These are phyloP conservation scores for Colletotrichum horii DNA, from an alignment of 2,329 filamentous ascomycete genomes.

Conservation along the genomic window DNA sequence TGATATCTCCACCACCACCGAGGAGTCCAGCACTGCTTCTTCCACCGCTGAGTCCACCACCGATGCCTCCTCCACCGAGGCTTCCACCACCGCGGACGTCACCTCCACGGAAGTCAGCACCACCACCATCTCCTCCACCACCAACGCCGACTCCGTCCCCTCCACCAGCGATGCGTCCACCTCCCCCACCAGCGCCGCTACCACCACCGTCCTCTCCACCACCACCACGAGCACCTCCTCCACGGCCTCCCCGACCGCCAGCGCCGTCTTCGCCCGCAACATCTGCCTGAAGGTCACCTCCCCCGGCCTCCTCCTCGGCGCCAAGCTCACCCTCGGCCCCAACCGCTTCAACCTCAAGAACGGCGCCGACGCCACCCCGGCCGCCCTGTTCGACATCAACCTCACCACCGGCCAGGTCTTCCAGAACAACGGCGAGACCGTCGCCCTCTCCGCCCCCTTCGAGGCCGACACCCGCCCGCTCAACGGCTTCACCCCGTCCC, in stretches of 20 bases:
- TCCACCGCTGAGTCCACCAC: background rate
- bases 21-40: background rate
- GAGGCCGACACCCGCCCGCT: background rate
- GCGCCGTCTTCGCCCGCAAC: slow-evolving; percentile 2
- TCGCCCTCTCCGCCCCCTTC: slow-evolving; percentile 4
- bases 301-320: background rate
- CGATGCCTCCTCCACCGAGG: background rate
- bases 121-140: background rate
- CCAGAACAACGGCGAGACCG: background rate
- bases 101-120: background rate
- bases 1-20: background rate
- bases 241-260: background rate
- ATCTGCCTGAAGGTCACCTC: slow-evolving; percentile 9
- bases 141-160: background rate
- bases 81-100: background rate
- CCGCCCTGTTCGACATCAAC: slow-evolving; percentile 12
- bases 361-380: background rate
- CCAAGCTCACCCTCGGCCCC: background rate
- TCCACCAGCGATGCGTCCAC: too few species aligned
- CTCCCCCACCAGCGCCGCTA: background rate
- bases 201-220: background rate
- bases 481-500: background rate
- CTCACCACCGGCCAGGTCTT: slow-evolving; percentile 11
- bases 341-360: slow-evolving; percentile 7
- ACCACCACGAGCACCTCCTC: background rate